phyloP scores from a whole-genome alignment of 495 filamentous ascomycete genomes.

The Schizothecium vesticola region DNA sequence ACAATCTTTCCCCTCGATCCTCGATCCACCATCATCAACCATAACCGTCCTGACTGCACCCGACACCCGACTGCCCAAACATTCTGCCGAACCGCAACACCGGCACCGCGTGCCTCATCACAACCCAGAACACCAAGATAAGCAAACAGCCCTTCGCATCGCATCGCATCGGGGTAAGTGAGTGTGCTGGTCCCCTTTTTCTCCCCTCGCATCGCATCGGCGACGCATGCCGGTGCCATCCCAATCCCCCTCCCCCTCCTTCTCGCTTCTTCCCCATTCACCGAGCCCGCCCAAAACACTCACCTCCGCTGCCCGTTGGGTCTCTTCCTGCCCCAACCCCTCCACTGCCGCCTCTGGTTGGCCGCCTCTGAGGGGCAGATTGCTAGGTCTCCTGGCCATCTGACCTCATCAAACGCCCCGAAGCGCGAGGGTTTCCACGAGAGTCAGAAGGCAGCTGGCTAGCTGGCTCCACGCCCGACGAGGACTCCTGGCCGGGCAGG shows the following conservation, averaged over 20 bases:
- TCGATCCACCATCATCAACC: constrained; percentile 9
- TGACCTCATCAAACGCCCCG: constrained; percentile 30
- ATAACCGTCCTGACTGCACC: background rate
- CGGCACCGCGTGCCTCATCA: background rate
- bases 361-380: constrained; percentile 27
- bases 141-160: background rate
- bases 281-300: constrained; percentile 26
- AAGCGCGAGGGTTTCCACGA: constrained; percentile 21
- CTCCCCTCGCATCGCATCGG: background rate
- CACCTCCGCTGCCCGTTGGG: constrained; percentile 18
- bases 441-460: constrained; percentile 11
- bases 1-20: background rate
- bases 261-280: constrained; percentile 9
- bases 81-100: background rate
- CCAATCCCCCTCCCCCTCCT: constrained; percentile 1
- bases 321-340: constrained; percentile 24
- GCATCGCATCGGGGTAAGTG: background rate
- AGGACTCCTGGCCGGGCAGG: background rate
- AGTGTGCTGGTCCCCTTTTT: background rate
- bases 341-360: constrained; percentile 24
- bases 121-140: background rate
- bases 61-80: background rate
- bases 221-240: background rate
- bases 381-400: constrained; percentile 31
- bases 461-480: no score